These are phyloP conservation scores for Chamaecyparis obtusa DNA, from an alignment of 75 land plant genomes.

Conservation along the genomic window DNA sequence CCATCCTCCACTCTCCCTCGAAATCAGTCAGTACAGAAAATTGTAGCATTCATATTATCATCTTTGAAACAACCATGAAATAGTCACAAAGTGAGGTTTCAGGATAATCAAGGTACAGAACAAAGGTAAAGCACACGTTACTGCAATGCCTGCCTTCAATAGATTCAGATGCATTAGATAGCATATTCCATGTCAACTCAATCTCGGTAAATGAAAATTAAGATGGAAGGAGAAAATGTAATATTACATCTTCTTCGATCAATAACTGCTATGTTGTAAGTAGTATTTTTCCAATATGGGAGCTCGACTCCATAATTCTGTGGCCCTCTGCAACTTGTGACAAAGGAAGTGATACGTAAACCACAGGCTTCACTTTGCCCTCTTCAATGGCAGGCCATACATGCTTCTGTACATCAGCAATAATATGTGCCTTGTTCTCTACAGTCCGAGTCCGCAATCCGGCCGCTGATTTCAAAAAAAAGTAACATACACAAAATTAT, in stretches of 20 bases:
- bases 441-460: conserved; percentile 60
- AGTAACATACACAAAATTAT: neutral
- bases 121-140: neutral
- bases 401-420: conserved; percentile 65
- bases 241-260: neutral
- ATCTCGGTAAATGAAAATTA: neutral
- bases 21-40: neutral
- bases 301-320: conserved; percentile 69
- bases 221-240: neutral
- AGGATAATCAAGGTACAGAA: too few relatives aligned
- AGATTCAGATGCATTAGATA: neutral
- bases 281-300: conserved; percentile 86
- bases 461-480: conserved; percentile 47
- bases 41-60: neutral
- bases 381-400: conserved; percentile 90
- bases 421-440: conserved; percentile 77
- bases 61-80: neutral
- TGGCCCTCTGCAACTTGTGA: conserved; percentile 82
- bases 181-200: neutral
- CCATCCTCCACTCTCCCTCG: neutral
- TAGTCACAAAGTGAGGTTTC: neutral
- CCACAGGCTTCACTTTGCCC: conserved; percentile 76
- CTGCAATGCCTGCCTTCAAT: neutral
- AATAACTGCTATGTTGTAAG: conserved; percentile 18
- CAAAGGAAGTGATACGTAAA: conserved; percentile 57